phyloP scores from a whole-genome alignment of 345 rosid genomes.

The Citrus cavaleriei region DNA sequence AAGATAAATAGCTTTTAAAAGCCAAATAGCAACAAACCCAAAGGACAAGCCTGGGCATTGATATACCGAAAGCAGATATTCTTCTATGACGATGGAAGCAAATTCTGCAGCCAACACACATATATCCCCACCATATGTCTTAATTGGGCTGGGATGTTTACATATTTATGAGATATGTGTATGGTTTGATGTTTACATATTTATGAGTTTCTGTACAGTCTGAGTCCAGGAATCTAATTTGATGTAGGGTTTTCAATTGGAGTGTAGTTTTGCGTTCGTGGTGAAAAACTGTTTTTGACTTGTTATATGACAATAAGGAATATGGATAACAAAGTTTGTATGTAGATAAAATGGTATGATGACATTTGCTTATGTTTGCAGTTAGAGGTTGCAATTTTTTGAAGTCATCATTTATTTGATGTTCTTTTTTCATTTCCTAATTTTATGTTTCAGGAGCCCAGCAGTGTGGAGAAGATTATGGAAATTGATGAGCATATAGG shows the following conservation, averaged over 20 bases:
- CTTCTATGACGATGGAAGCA: background rate
- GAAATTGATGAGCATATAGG: constrained; percentile 96
- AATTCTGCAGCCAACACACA: background rate
- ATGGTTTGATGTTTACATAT: too few relatives aligned
- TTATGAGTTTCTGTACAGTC: background rate
- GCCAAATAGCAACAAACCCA: background rate
- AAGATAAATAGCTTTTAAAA: background rate
- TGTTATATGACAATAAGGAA: background rate
- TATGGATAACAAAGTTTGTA: background rate
- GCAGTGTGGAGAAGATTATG: constrained; percentile 97
- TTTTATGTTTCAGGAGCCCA: constrained; percentile 68
- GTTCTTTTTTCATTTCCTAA: background rate
- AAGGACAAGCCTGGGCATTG: background rate
- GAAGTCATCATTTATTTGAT: background rate
- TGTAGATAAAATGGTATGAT: background rate
- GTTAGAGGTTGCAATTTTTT: constrained; percentile 1
- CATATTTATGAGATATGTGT: background rate
- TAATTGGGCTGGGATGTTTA: background rate
- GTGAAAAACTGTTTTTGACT: background rate
- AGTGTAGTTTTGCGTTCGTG: background rate
- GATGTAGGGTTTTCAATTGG: background rate
- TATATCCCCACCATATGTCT: background rate
- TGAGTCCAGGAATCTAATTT: too few relatives aligned
- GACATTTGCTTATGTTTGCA: background rate
- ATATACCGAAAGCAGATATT: background rate